Evolutionary conservation across 2,329 filamentous ascomycete genomes (phyloP).

Genomic region (Exserohilum turcica): DNA sequence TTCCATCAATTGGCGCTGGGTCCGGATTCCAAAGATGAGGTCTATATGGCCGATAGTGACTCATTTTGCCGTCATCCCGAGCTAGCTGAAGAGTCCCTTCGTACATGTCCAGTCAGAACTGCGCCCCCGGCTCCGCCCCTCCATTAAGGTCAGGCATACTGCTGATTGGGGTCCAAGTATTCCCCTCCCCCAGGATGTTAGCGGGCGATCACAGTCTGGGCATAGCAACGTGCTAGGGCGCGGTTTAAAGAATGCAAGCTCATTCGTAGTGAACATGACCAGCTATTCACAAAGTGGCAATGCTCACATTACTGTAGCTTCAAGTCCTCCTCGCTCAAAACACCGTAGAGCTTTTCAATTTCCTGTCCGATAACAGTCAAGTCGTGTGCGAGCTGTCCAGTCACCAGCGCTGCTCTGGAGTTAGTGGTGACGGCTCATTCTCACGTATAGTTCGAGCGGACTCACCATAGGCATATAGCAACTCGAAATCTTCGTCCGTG

Average conservation of each 20-base stretch:
- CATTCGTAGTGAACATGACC: not conserved
- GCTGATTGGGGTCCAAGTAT: too few species aligned
- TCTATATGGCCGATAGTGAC: not conserved
- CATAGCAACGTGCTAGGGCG: too few species aligned
- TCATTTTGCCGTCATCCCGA: not conserved
- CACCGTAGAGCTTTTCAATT: constrained; percentile 65
- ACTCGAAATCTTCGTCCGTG: constrained; percentile 82
- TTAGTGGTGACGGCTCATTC: constrained; percentile 7
- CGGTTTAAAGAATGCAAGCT: not conserved
- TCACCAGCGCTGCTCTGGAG: constrained; percentile 61
- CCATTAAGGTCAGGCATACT: too few species aligned
- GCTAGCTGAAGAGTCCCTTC: not conserved
- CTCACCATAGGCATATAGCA: constrained; percentile 87
- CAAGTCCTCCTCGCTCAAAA: constrained; percentile 65
- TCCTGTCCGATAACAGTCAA: constrained; percentile 60
- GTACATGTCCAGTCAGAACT: not conserved
- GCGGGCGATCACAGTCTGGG: too few species aligned
- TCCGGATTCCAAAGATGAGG: not conserved
- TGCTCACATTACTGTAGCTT: constrained; percentile 52
- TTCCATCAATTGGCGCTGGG: not conserved
- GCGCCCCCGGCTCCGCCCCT: too few species aligned
- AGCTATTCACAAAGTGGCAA: not conserved
- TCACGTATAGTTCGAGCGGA: constrained; percentile 10
- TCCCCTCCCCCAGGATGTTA: too few species aligned
- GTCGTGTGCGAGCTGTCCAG: constrained; percentile 63